Conservation (phyloP, 2,329 filamentous ascomycete species). For the Talaromyces rugulosus region DNA sequence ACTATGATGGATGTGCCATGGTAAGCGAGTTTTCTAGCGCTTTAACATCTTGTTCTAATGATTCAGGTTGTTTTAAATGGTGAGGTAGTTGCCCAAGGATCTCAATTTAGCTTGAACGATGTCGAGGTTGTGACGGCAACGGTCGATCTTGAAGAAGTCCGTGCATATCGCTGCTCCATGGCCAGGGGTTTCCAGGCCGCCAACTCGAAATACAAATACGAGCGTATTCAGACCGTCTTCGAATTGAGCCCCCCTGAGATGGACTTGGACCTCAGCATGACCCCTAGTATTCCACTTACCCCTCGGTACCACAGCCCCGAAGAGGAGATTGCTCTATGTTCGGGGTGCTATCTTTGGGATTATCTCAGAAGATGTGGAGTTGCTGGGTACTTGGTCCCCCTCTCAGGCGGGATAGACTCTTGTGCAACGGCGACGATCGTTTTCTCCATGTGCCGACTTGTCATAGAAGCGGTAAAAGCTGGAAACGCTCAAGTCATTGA, state of each 20-base stretch:
- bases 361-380: conserved; percentile 25
- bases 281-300: conserved; percentile 16
- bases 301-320: conserved; percentile 20
- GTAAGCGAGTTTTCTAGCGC: conserved; percentile 45
- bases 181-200: conserved; percentile 27
- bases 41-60: conserved; percentile 36
- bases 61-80: conserved; percentile 55
- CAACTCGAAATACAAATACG: conserved; percentile 18
- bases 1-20: conserved; percentile 58
- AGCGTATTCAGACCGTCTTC: conserved; percentile 26
- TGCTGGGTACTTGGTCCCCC: conserved; percentile 28
- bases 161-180: conserved; percentile 29
- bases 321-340: conserved; percentile 23
- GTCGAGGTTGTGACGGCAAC: conserved; percentile 63
- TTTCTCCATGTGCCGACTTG: conserved; percentile 30
- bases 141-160: conserved; percentile 66
- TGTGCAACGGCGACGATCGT: conserved; percentile 28
- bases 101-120: conserved; percentile 36
- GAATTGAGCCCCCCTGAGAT: conserved; percentile 19
- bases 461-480: conserved; percentile 21
- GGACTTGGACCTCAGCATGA: conserved; percentile 13
- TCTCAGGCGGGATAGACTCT: conserved; percentile 31
- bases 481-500: conserved; percentile 23
- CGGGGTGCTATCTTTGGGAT: conserved; percentile 27
- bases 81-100: conserved; percentile 23